Evolutionary conservation across 228 moss, liverwort and hornwort genomes (phyloP).

Genomic region (Sphagnum magellanicum): DNA sequence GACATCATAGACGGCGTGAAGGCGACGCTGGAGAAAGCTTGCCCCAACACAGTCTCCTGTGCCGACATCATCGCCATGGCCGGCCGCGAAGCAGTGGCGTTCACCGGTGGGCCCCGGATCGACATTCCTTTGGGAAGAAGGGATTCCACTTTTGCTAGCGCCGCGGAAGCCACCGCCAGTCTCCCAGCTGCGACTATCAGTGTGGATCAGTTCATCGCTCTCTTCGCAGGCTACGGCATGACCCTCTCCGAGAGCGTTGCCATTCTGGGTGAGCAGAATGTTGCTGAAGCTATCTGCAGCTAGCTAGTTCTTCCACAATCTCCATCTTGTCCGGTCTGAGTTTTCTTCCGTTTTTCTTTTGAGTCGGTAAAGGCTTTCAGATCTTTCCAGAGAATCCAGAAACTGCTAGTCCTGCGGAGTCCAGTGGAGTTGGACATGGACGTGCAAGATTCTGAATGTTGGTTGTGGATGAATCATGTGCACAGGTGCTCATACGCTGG

Average conservation of each 20-base stretch:
- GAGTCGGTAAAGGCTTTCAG: neutral
- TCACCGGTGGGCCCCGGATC: constrained; percentile 56
- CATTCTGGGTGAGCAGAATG: constrained; percentile 30
- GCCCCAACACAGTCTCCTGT: constrained; percentile 53
- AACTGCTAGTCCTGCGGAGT: neutral
- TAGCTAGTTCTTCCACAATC: neutral
- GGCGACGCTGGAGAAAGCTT: constrained; percentile 26
- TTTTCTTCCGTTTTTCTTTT: neutral
- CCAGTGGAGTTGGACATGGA: neutral
- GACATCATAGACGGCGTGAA: constrained; percentile 34
- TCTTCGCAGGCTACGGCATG: constrained; percentile 51
- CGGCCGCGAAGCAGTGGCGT: constrained; percentile 45
- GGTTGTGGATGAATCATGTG: neutral
- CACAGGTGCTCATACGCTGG: constrained; percentile 66
- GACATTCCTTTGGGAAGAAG: constrained; percentile 41
- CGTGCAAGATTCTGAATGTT: neutral
- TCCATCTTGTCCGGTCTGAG: neutral
- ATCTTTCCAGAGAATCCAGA: neutral
- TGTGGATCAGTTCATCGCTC: constrained; percentile 36
- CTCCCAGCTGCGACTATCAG: constrained; percentile 43
- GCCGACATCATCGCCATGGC: constrained; percentile 61
- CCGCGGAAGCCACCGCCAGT: constrained; percentile 22
- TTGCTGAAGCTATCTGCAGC: neutral
- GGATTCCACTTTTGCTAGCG: constrained; percentile 47
- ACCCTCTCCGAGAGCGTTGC: constrained; percentile 63